Conservation (phyloP, 768 basidiomycete species). For the Lactarius tabidus region DNA sequence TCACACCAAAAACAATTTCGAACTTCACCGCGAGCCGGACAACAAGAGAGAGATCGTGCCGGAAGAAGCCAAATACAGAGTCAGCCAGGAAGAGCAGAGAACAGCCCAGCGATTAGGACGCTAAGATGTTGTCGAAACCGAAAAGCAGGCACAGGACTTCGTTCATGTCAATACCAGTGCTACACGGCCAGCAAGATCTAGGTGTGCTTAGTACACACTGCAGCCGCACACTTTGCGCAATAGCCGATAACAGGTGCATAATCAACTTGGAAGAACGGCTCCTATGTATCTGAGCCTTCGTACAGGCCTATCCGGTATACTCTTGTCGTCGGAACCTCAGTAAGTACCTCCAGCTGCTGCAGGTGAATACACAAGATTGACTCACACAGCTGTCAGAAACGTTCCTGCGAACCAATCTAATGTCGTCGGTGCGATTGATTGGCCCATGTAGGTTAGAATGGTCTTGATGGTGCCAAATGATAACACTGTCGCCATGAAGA, state of each 20-base stretch:
- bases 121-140: neutral
- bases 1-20: no score
- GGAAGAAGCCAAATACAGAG: neutral
- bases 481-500: conserved; percentile 2
- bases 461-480: neutral
- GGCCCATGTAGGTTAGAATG: conserved; percentile 6
- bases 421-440: neutral
- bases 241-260: neutral
- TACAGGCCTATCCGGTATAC: conserved; percentile 9
- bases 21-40: no score
- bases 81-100: neutral
- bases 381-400: neutral
- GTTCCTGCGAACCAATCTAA: conserved; percentile 9
- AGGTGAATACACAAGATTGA: neutral
- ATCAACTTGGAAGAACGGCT: conserved; percentile 14
- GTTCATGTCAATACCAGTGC: neutral
- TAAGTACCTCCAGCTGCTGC: neutral
- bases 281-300: neutral
- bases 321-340: neutral
- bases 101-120: neutral
- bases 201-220: conserved; percentile 10
- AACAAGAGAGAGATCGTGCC: no score
- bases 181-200: no score
- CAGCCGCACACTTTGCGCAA: neutral
- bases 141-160: neutral